These are phyloP conservation scores for Trematosphaeria pertusa DNA, from an alignment of 2,329 filamentous ascomycete species.

Conservation along the genomic window DNA sequence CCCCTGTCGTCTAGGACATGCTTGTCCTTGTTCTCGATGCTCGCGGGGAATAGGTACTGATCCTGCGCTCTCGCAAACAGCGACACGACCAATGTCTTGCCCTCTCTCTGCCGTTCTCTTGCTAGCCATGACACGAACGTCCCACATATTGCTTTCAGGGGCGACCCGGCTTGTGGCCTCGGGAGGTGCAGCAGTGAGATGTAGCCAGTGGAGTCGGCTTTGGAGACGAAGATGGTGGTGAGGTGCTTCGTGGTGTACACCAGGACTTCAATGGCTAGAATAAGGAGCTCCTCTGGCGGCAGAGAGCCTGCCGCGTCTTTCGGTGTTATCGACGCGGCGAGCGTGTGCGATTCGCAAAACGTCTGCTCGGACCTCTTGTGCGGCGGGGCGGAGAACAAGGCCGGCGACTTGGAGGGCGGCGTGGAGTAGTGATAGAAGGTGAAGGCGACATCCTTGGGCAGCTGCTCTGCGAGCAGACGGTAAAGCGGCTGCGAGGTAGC, in stretches of 20 bases:
- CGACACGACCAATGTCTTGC: slow-evolving; percentile 77
- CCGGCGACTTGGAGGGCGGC: slow-evolving; percentile 73
- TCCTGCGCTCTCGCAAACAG: slow-evolving; percentile 91
- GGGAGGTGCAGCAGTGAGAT: slow-evolving; percentile 69
- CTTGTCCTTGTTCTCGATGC: slow-evolving; percentile 81
- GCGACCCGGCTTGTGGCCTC: slow-evolving; percentile 62
- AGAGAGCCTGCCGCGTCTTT: slow-evolving; percentile 32
- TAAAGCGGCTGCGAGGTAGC: slow-evolving; percentile 33
- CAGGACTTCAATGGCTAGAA: slow-evolving; percentile 85
- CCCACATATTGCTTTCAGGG: slow-evolving; percentile 74
- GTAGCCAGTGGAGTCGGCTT: slow-evolving; percentile 95
- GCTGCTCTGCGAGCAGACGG: slow-evolving; percentile 58
- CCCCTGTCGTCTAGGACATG: slow-evolving; percentile 91
- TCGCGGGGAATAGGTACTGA: slow-evolving; percentile 94
- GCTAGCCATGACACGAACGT: slow-evolving; percentile 80
- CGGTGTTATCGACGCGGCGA: slow-evolving; percentile 62
- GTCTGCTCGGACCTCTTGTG: slow-evolving; percentile 76
- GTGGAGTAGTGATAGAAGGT: slow-evolving; percentile 87
- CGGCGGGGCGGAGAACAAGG: slow-evolving; percentile 81
- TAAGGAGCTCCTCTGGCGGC: slow-evolving; percentile 63
- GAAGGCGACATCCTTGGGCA: slow-evolving; percentile 65
- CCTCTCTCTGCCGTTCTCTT: slow-evolving; percentile 67
- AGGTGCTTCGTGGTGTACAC: slow-evolving; percentile 81
- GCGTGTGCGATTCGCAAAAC: slow-evolving; percentile 84
- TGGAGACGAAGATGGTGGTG: slow-evolving; percentile 92